These are phyloP conservation scores for Musa acuminata DNA, from an alignment of 176 grass and related monocot species.

Conservation along the genomic window DNA sequence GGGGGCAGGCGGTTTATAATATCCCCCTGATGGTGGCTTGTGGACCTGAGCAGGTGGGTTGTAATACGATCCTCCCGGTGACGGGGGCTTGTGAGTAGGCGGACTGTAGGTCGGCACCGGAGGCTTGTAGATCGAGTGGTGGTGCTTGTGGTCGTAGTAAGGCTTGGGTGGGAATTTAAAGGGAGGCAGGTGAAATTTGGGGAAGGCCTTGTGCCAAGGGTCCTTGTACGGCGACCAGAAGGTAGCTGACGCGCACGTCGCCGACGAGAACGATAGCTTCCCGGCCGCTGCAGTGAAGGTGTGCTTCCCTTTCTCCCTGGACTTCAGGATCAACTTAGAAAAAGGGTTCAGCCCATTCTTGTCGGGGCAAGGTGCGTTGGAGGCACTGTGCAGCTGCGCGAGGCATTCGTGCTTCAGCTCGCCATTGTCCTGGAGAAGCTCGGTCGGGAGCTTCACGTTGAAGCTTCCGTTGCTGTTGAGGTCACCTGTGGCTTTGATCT, in stretches of 20 bases:
- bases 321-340: conserved; percentile 28
- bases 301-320: conserved; percentile 6
- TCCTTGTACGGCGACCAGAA: neutral
- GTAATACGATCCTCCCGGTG: neutral
- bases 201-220: conserved; percentile 12
- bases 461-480: conserved; percentile 47
- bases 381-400: conserved; percentile 39
- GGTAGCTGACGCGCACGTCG: conserved; percentile 39
- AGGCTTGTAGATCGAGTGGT: neutral
- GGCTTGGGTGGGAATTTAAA: neutral
- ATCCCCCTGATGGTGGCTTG: neutral
- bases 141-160: neutral
- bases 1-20: neutral
- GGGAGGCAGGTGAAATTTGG: neutral
- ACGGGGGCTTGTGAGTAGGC: neutral
- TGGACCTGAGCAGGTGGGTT: neutral
- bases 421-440: conserved; percentile 17
- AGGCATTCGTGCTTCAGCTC: conserved; percentile 45
- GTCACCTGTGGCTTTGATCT: conserved; percentile 30
- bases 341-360: conserved; percentile 21
- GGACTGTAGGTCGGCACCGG: neutral
- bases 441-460: conserved; percentile 27
- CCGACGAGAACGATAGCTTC: conserved; percentile 28
- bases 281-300: conserved; percentile 30
- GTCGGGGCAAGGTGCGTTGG: conserved; percentile 39